Evolutionary conservation across 2,329 filamentous ascomycete species (phyloP).

Genomic region (Diaporthe nobilis): DNA sequence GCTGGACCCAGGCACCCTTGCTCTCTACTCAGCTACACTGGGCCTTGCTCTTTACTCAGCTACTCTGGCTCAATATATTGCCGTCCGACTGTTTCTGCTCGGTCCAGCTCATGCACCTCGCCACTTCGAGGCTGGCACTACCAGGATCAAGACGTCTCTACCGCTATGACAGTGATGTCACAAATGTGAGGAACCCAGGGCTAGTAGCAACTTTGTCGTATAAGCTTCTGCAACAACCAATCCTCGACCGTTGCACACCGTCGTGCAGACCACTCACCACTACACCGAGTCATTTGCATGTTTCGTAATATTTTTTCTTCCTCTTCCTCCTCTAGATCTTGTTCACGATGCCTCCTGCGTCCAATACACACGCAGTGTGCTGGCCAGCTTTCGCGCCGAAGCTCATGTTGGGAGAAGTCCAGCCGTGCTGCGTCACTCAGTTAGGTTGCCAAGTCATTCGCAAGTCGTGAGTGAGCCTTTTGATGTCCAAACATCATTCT

Average conservation of each 20-base stretch:
- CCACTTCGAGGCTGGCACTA: not conserved
- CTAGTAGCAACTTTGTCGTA: not conserved
- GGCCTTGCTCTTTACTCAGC: not conserved
- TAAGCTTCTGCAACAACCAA: slow-evolving; percentile 9
- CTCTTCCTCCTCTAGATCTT: not conserved
- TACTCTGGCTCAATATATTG: not conserved
- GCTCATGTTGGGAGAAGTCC: not conserved
- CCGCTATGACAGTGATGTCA: slow-evolving; percentile 25
- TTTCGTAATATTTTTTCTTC: not conserved
- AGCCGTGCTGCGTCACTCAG: not conserved
- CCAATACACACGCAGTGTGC: not conserved
- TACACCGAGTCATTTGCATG: slow-evolving; percentile 14
- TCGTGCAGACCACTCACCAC: not conserved
- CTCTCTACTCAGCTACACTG: not conserved
- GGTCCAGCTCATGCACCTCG: not conserved
- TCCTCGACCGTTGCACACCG: not conserved
- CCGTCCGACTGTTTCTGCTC: not conserved
- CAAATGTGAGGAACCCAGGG: not conserved
- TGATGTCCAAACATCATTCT: not conserved
- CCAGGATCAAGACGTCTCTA: not conserved
- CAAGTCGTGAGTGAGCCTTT: not conserved
- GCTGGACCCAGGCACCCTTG: no score
- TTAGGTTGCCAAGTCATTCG: not conserved
- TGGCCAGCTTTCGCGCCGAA: not conserved
- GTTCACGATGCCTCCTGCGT: not conserved